A percentile compares a stretch with the other conserved stretches of the same genome.
These are phyloP conservation scores for Cenchrus fungigraminus DNA, from an alignment of 176 grass and related monocot species.

Conservation along the genomic window DNA sequence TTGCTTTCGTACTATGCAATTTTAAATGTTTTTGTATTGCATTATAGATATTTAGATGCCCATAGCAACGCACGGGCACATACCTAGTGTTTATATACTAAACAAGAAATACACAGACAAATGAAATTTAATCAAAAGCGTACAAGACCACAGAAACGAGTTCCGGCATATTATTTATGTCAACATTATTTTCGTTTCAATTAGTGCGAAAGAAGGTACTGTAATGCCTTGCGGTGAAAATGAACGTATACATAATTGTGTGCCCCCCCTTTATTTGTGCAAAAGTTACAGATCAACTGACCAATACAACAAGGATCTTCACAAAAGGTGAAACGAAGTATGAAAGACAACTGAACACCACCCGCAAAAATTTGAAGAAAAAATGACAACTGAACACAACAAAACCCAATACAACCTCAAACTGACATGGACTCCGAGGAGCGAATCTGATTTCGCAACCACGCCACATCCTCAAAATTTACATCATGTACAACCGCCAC, in stretches of 20 bases:
- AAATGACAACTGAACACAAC: not conserved
- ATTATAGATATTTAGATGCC: too few relatives aligned
- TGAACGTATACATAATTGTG: not conserved
- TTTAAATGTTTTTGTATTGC: too few relatives aligned
- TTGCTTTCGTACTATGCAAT: too few relatives aligned
- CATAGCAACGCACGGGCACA: too few relatives aligned
- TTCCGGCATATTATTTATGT: not conserved
- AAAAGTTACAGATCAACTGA: conserved; percentile 40
- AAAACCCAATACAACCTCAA: conserved; percentile 1
- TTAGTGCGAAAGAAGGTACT: not conserved
- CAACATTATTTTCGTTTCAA: not conserved
- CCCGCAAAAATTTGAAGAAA: too few relatives aligned
- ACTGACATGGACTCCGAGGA: not conserved
- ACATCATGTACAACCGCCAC: conserved; percentile 50
- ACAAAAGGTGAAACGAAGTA: not conserved
- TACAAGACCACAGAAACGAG: not conserved
- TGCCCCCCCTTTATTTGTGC: conserved; percentile 1
- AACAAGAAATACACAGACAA: not conserved
- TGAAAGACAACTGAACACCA: not conserved
- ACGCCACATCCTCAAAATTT: conserved; percentile 21
- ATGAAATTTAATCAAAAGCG: not conserved
- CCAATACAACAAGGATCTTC: conserved; percentile 19
- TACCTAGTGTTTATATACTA: not conserved
- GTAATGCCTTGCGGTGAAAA: not conserved
- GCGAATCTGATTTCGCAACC: not conserved